Base-by-base conservation (phyloP, 2,329 filamentous ascomycete genomes). In the Colletotrichum eremochloae region DNA sequence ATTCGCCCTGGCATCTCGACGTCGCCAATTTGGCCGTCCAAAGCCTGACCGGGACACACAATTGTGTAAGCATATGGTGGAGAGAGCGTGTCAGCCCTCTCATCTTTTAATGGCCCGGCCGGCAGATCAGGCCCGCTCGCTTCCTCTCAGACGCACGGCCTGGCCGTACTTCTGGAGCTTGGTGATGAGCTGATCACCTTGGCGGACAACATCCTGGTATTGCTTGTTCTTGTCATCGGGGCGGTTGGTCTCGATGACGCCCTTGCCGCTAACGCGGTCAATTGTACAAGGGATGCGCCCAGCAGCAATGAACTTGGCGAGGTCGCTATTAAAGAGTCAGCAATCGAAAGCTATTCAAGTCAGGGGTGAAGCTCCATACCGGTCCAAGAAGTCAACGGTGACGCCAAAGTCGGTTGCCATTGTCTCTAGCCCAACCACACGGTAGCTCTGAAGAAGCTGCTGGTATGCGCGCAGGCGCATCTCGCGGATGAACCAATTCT, bases 171-270 rank as follows among this genome's bases (percentile, higher is more conserved):
- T 99, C 86, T 99, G 96, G 77, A 99, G 87, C 88, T 99, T 99
- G 71, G 96, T 99, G 81, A 99, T 98, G 75, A 99, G 88, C 84
- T 97, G 94, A 83, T 99, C 96, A 42, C 96, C 96, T 82, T 98
- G 96, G 86, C 96, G 96, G 74, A 99, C 95, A 48, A 98, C 95
- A 78, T 99, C 96, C 78, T 95, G 93, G 84, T 99, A 99, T 86
- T 99, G 96, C 89, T 97, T 98, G 88, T 98, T 98, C 91, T 99
- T 99, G 86, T 97, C 95, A 81, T 98, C 96, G 11, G 96, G 95
- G 67, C 96, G 90, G 86, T 98, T 98, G 56, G 96, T 99, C 88
- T 98, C 96, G 78, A 99, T 98, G 77, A 98, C 93, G 64, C 96
- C 96, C 82, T 97, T 96, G 76, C 96, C 96, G 72, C 95, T 94